A percentile compares a stretch with the other conserved stretches of the same genome.
phyloP scores from a whole-genome alignment of 2,329 filamentous ascomycete genomes.

The Diplocarpon mali region DNA sequence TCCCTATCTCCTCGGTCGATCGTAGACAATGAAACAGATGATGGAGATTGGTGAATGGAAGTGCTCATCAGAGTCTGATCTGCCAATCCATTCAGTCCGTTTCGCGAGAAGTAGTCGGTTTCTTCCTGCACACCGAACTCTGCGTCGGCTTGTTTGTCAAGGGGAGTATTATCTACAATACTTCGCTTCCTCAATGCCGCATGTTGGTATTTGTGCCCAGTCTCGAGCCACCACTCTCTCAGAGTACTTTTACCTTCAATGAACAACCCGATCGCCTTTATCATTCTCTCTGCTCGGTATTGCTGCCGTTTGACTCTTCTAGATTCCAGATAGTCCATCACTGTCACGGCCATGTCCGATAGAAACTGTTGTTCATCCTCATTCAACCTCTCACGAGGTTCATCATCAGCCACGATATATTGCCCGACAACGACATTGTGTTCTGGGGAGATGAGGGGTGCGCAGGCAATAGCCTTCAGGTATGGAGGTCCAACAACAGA shows the following conservation, averaged over 20 bases:
- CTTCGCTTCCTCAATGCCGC: conserved; percentile 9
- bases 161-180: conserved; percentile 2
- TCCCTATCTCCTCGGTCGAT: conserved; percentile 3
- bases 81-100: conserved; percentile 16
- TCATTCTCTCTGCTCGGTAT: conserved; percentile 42
- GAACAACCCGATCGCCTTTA: conserved; percentile 41
- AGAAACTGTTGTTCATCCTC: conserved; percentile 41
- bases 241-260: conserved; percentile 38
- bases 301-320: conserved; percentile 40
- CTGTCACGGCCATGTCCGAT: conserved; percentile 42
- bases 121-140: conserved; percentile 26
- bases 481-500: conserved; percentile 28
- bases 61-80: conserved; percentile 16
- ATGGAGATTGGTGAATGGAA: conserved; percentile 11
- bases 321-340: conserved; percentile 51
- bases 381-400: conserved; percentile 39
- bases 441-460: conserved; percentile 45
- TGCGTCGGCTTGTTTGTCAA: conserved; percentile 19
- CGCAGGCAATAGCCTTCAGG: conserved; percentile 43
- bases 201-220: conserved; percentile 18
- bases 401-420: conserved; percentile 47
- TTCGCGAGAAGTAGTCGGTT: conserved; percentile 15
- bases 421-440: conserved; percentile 47
- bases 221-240: conserved; percentile 24
- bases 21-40: conserved; percentile 7